Conservation (phyloP, 306 rosid genomes). For the Cyamopsis tetragonoloba region DNA sequence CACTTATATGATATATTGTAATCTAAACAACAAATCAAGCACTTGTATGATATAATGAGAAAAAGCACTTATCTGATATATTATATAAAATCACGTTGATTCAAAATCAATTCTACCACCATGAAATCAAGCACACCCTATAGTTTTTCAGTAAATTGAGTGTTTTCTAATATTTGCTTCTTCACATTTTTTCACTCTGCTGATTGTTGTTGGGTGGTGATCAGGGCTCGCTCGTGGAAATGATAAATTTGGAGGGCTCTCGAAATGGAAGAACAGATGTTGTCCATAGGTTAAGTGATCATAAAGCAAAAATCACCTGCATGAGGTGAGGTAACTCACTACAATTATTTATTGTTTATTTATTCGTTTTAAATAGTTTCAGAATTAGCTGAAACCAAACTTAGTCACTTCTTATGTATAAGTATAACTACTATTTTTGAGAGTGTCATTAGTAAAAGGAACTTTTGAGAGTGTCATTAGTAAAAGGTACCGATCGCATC, state of each 20-base stretch:
- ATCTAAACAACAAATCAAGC: too few relatives aligned
- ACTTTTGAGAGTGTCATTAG: neutral
- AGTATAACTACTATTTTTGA: too few relatives aligned
- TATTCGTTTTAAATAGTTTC: neutral
- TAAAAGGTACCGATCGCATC: neutral
- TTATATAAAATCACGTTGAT: too few relatives aligned
- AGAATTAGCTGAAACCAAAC: neutral
- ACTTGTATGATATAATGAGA: too few relatives aligned
- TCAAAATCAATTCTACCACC: too few relatives aligned
- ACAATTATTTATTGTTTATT: too few relatives aligned
- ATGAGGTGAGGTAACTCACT: slow-evolving; percentile 66
- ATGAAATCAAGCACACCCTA: too few relatives aligned
- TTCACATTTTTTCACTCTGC: slow-evolving; percentile 1
- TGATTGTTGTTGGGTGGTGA: slow-evolving; percentile 20
- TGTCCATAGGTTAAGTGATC: slow-evolving; percentile 31
- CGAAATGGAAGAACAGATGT: neutral
- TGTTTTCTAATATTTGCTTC: neutral
- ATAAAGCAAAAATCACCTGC: slow-evolving; percentile 71
- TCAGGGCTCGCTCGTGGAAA: slow-evolving; percentile 54
- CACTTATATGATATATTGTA: too few relatives aligned
- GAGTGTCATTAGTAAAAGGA: neutral
- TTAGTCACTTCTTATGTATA: neutral
- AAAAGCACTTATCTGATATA: too few relatives aligned
- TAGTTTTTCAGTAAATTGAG: too few relatives aligned
- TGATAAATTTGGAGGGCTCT: slow-evolving; percentile 28